phyloP scores from a whole-genome alignment of 768 basidiomycete genomes.

The Rhodotorula graminis region DNA sequence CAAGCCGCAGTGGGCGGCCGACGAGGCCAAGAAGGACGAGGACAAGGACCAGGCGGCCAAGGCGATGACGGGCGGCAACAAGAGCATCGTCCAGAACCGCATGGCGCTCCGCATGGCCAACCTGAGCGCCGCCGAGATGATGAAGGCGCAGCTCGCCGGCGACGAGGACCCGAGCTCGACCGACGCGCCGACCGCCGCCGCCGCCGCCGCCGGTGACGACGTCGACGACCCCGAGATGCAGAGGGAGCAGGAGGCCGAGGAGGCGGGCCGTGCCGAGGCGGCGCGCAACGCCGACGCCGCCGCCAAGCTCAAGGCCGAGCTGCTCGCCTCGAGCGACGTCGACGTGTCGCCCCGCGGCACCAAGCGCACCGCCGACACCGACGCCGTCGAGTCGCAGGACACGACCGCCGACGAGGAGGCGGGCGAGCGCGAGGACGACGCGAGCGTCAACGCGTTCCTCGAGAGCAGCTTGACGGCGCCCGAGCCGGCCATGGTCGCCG shows the following conservation, averaged over 20 bases:
- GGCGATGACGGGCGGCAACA: slow-evolving; percentile 82
- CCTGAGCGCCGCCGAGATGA: slow-evolving; percentile 87
- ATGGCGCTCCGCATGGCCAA: slow-evolving; percentile 89
- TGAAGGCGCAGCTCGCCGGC: slow-evolving; percentile 76
- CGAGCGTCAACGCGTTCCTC: slow-evolving; percentile 38
- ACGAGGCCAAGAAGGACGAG: not conserved
- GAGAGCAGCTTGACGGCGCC: slow-evolving; percentile 46
- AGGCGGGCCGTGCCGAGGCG: slow-evolving; percentile 19
- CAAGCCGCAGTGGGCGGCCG: slow-evolving; percentile 22
- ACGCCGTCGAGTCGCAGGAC: slow-evolving; percentile 21
- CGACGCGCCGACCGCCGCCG: not conserved
- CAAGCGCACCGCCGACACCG: slow-evolving; percentile 53
- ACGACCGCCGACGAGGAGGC: slow-evolving; percentile 17
- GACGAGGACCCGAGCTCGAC: not conserved
- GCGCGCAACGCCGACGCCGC: slow-evolving; percentile 28
- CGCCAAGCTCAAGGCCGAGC: slow-evolving; percentile 24
- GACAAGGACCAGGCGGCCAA: not conserved
- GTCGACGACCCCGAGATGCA: slow-evolving; percentile 32
- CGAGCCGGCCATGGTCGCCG: slow-evolving; percentile 49
- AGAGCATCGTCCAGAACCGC: slow-evolving; percentile 61
- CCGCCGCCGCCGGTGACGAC: slow-evolving; percentile 4
- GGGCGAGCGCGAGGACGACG: slow-evolving; percentile 42
- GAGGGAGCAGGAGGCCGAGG: slow-evolving; percentile 34
- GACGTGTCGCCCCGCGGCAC: slow-evolving; percentile 45
- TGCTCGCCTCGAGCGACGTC: not conserved